Base-by-base conservation (phyloP, 768 basidiomycete species). In the Panaeolus cyanescens region DNA sequence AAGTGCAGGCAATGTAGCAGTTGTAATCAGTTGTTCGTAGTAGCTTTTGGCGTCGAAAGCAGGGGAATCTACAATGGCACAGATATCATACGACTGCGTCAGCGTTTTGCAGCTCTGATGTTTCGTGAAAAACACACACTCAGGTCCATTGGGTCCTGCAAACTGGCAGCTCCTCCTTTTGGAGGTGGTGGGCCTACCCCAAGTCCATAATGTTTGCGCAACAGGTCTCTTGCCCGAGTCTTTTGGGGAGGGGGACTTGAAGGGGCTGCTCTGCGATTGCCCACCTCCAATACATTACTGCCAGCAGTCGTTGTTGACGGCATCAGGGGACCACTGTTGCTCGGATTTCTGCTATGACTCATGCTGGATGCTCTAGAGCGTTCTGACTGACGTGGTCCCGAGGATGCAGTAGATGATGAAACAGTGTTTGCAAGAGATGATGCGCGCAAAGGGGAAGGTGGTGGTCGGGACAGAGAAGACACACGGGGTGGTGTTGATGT, bases 171-270 rank as follows among this genome's bases (percentile, higher is more conserved):
- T 15, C 85, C 85, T 1, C 82, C 79, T 1, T 80, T 67, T 20
- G 91, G 83, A 3, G 83, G 80, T 12, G 91, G 93, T 32, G 85
- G 85, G 0, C 87, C 88, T n/a, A 91, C 76, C 17, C 88, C 90
- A 28, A 96, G 74, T 5, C 93, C 92, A 80, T 96, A 96, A 69
- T 96, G 93, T 65, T 92, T 93, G 67, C 94, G 80, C 56, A 95
- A 69, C 54, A 95, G 71, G 70, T 94, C 92, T 65, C 89, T 80
- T 12, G 93, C 93, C 15, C 88, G 79, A 19, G 82, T 77, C 67
- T 86, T 88, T 20, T 73, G 74, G 2, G 70, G 71, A 32, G 78
- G 77, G 1, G 59, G 60, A 19, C 63, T 62, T 3, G 69, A 55
- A 28, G 63, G 33, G 1, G 55, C 58, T 32, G 53, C 45, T 36